phyloP scores from a whole-genome alignment of 805 yeast genomes.

The Candida insectorum region DNA sequence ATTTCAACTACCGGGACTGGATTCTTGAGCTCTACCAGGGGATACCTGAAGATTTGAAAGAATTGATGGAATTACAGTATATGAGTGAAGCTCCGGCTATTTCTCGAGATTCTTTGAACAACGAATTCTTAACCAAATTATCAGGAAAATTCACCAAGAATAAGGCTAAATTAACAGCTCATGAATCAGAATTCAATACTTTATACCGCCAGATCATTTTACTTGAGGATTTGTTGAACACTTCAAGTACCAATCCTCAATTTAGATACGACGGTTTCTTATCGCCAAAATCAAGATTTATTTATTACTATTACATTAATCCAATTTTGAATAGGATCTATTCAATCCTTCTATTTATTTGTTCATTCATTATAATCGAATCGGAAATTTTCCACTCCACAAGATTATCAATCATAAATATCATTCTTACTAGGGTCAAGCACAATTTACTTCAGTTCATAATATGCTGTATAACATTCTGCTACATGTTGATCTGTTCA shows the following conservation, averaged over 20 bases:
- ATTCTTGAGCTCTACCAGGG: conserved; percentile 51
- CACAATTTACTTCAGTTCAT: conserved; percentile 31
- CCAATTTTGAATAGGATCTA: conserved; percentile 46
- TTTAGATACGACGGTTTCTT: conserved; percentile 19
- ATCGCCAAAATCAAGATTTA: conserved; percentile 41
- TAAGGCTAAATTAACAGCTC: conserved; percentile 49
- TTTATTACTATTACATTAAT: conserved; percentile 37
- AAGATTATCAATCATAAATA: conserved; percentile 56
- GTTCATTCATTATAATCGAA: conserved; percentile 59
- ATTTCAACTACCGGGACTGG: conserved; percentile 57
- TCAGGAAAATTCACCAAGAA: conserved; percentile 51
- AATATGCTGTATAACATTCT: conserved; percentile 40
- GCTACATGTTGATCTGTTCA: conserved; percentile 69
- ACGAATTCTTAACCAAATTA: conserved; percentile 46
- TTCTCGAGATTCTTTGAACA: conserved; percentile 32
- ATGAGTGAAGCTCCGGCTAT: conserved; percentile 17
- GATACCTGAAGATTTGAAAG: conserved; percentile 38
- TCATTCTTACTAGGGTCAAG: conserved; percentile 33
- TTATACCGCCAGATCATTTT: conserved; percentile 46
- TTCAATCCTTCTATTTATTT: conserved; percentile 38
- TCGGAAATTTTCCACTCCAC: conserved; percentile 77
- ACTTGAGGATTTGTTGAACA: conserved; percentile 56
- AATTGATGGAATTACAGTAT: conserved; percentile 25
- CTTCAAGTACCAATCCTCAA: conserved; percentile 24
- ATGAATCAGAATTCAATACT: conserved; percentile 54